Base-by-base conservation (phyloP, 768 basidiomycete species). In the Mrakia gelida region DNA sequence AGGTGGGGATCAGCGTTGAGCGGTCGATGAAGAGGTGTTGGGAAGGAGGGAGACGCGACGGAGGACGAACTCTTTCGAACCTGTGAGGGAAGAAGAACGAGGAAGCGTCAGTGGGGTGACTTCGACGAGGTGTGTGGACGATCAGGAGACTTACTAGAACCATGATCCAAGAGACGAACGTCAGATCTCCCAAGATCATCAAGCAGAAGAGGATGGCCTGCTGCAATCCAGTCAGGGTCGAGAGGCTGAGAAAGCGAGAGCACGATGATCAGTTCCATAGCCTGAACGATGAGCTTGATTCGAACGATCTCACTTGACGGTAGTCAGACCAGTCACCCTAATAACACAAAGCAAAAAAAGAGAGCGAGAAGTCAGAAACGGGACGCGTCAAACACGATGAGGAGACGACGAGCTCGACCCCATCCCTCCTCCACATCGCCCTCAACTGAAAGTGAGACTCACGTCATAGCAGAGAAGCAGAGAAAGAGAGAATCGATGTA, bases 381-480 rank as follows among this genome's bases (percentile, higher is more conserved):
- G 26, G 28, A 28, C 59, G 59, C 49, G 49, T 52, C 49, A 52
- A 52, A 52, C 16, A 52, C 49, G 16, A 52, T 16, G 49, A 21
- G 16, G 28, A 26, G n/a, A 0, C 59, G 59, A 59, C 54, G 23
- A 21, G 23, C 18, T 2, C 13, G 54, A 59, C 7, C 26, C 26
- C 59, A 26, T n/a, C 59, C 59, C n/a, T 8, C 26, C n/a, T 28
- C 59, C 59, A 9, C 1, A 3, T n/a, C 28, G 41, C 8, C 16
- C 13, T 21, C 16, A 10, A 38, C 13, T 41, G 21, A 28, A 59
- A 38, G 56, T 45, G 11, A 38, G 32, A 73, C 70, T n/a, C 70
- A 71, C 70, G 90, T 90, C 86, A 93, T 89, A 23, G 91, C 89
- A 83, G 90, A 91, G 82, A 92, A 88, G 77, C 89, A 91, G 83